Percentiles rank a stretch among this genome's conserved stretches.
These are phyloP conservation scores for Musa beccarii DNA, from an alignment of 176 grass and related monocot genomes.

Conservation along the genomic window DNA sequence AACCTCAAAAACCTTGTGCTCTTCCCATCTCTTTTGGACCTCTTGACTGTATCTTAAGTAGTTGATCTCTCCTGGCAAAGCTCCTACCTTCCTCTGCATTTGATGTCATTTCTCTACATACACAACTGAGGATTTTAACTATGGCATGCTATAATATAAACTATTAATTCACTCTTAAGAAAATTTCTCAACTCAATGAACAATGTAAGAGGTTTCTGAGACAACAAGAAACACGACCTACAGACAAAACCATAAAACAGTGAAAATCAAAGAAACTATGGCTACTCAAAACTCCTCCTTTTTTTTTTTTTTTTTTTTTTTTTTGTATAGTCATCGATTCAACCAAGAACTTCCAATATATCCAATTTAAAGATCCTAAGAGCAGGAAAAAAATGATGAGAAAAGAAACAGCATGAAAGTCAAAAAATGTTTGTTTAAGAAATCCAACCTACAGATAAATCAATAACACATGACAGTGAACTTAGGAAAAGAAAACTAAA, in stretches of 20 bases:
- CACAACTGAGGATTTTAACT: background rate
- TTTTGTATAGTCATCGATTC: too few relatives aligned
- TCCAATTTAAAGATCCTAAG: too few relatives aligned
- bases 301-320: too few relatives aligned
- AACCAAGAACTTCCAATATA: too few relatives aligned
- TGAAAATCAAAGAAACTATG: background rate
- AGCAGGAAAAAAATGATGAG: too few relatives aligned
- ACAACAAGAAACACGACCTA: background rate
- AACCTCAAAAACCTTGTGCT: slow-evolving; percentile 47
- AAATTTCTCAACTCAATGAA: background rate
- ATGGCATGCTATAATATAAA: background rate
- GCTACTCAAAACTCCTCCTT: too few relatives aligned
- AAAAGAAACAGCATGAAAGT: too few relatives aligned
- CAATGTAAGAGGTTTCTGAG: background rate
- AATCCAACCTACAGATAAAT: too few relatives aligned
- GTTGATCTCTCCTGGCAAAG: slow-evolving; percentile 42
- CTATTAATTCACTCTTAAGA: background rate
- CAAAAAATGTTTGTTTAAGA: too few relatives aligned
- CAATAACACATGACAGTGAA: too few relatives aligned
- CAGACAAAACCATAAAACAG: background rate
- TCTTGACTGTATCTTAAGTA: slow-evolving; percentile 36
- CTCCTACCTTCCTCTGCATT: slow-evolving; percentile 36
- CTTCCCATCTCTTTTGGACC: slow-evolving; percentile 48
- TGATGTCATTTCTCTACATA: slow-evolving; percentile 37
- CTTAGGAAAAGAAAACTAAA: too few relatives aligned